Base-by-base conservation (phyloP, 768 basidiomycete species). In the Kwoniella dendrophila region DNA sequence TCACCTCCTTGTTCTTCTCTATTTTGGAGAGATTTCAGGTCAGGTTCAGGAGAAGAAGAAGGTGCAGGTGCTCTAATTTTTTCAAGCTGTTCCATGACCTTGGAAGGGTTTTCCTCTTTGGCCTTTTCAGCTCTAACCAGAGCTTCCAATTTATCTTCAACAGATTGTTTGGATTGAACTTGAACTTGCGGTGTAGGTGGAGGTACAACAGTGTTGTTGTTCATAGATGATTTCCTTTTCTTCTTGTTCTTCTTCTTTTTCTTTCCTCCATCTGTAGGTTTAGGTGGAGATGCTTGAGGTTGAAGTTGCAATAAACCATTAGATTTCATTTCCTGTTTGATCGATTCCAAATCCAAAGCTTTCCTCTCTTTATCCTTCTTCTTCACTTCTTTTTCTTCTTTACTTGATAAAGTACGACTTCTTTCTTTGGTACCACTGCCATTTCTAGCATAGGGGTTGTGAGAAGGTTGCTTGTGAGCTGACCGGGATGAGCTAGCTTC, bases 161-260 rank as follows among this genome's bases (percentile, higher is more conserved):
- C n/a, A 4, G 43, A 44, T 44, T 4, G 43, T 44, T 18, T 44
- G n/a, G n/a, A n/a, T n/a, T n/a, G n/a, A 44, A 10, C 43, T 44
- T 44, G 20, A 18, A 14, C 43, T 10, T n/a, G 43, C n/a, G 16
- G 16, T 11, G 43, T n/a, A n/a, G 2, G 20, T 24, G 5, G 10
- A 12, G 2, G 1, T n/a, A 50, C 16, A 18, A 12, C 54, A n/a
- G n/a, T n/a, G n/a, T n/a, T n/a, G n/a, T n/a, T n/a, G n/a, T n/a
- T n/a, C n/a, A n/a, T n/a, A n/a, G n/a, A n/a, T n/a, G n/a, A n/a
- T n/a, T n/a, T n/a, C n/a, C n/a, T n/a, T n/a, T 33, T 56, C 29
- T 24, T 36, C 34, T 26, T 58, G n/a, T 44, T 43, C 40, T 44
- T 54, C 52, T 54, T 56, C 8, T 56, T 56, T 41, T 36, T 33